Evolutionary conservation across 257 asterid species (phyloP).

Genomic region (Fraxinus cuspidata): DNA sequence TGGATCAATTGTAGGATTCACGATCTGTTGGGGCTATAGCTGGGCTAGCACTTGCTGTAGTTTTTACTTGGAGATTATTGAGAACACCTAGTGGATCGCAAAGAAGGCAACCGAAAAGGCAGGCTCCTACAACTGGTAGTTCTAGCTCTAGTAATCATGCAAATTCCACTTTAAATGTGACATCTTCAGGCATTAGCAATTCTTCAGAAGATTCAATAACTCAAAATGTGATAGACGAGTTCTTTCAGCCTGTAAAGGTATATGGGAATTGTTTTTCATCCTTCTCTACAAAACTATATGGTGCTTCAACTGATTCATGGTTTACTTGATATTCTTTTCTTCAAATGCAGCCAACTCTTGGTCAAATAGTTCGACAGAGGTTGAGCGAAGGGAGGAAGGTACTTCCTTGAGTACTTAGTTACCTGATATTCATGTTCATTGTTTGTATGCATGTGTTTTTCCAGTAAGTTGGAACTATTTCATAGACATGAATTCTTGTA

Average conservation of each 20-base stretch:
- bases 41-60: constrained; percentile 76
- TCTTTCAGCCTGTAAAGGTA: constrained; percentile 85
- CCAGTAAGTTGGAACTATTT: not conserved
- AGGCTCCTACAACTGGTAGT: constrained; percentile 51
- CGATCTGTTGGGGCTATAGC: constrained; percentile 81
- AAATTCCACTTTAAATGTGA: constrained; percentile 33
- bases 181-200: constrained; percentile 39
- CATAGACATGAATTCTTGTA: not conserved
- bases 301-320: constrained; percentile 10
- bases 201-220: constrained; percentile 60
- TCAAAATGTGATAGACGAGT: constrained; percentile 76
- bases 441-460: not conserved
- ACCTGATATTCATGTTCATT: constrained; percentile 19
- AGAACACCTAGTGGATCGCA: constrained; percentile 65
- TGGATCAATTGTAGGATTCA: constrained; percentile 58
- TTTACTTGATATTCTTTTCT: constrained; percentile 4
- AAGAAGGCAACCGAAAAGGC: constrained; percentile 71
- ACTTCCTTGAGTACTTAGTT: constrained; percentile 22
- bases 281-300: not conserved
- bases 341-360: constrained; percentile 73
- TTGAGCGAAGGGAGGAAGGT: constrained; percentile 95
- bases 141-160: constrained; percentile 50
- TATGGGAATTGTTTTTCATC: not conserved
- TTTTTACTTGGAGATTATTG: constrained; percentile 86
- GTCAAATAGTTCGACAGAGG: constrained; percentile 82